Base-by-base conservation (phyloP, 352 stramenopile species). In the Phytophthora syringae region DNA sequence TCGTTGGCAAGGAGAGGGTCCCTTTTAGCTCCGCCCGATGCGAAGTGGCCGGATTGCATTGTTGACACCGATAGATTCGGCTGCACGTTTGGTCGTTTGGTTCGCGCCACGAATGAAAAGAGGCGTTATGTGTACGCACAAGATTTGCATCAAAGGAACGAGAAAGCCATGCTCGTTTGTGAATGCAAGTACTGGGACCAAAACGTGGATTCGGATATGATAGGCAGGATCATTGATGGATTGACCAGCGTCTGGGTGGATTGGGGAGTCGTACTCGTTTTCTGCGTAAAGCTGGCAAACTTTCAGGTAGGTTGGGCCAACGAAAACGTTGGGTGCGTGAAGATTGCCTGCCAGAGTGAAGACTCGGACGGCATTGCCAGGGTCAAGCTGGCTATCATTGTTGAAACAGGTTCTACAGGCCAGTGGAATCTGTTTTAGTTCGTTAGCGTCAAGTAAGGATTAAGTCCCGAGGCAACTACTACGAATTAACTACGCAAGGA, bases 81-180 rank as follows among this genome's bases (percentile, higher is more conserved):
- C 2, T 65, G 49, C 49, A 64, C 59, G 2, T 61, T 70, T 10
- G 49, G 63, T 30, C 55, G 61, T 60, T 21, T 70, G 1, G 32
- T 57, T 52, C 20, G 32, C 3, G 22, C 34, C 5, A 0, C 0
- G 1, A 53, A 55, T 45, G 1, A 18, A 15, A 21, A n/a, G n/a
- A n/a, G n/a, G n/a, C n/a, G n/a, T n/a, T n/a, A 58, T 25, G 16
- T 43, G 45, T 58, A 45, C n/a, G 34, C 54, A 11, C 3, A 10
- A 30, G 28, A 55, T 24, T 15, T 52, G 34, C 15, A 55, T n/a
- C n/a, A 18, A 20, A 0, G 28, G 0, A 11, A 22, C 4, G 37
- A 40, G 3, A 7, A 15, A 3, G 20, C 39, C 16, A 27, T 70
- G n/a, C n/a, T n/a, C n/a, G n/a, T n/a, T n/a, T n/a, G n/a, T n/a